Evolutionary conservation across 2,329 filamentous ascomycete genomes (phyloP).

Genomic region (Fragosphaeria purpurea): DNA sequence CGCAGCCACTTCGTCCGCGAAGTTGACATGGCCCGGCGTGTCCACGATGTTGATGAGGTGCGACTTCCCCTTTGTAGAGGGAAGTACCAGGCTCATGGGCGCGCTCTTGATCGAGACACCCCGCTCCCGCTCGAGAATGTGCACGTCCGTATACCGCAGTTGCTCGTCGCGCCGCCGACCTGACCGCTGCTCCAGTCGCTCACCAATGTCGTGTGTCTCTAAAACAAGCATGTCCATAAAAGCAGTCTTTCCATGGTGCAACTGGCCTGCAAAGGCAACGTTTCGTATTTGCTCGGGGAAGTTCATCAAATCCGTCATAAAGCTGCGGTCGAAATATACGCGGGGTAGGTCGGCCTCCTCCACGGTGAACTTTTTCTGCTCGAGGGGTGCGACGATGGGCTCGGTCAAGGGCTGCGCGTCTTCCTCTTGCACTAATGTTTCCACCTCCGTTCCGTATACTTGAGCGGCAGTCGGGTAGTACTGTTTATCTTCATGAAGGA

Average conservation of each 20-base stretch:
- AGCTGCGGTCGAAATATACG: conserved; percentile 77
- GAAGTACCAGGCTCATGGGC: conserved; percentile 88
- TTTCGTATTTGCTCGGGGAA: conserved; percentile 93
- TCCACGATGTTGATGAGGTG: conserved; percentile 92
- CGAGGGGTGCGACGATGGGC: conserved; percentile 86
- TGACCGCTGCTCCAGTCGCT: conserved; percentile 67
- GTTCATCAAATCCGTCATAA: conserved; percentile 94
- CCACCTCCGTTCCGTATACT: conserved; percentile 87
- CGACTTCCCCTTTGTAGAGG: conserved; percentile 83
- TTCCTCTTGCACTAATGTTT: conserved; percentile 93
- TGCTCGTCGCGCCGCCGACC: conserved; percentile 81
- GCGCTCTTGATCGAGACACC: conserved; percentile 87
- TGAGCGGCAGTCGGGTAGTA: conserved; percentile 98
- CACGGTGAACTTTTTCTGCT: conserved; percentile 92
- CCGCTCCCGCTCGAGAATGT: conserved; percentile 78
- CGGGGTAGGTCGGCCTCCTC: conserved; percentile 85
- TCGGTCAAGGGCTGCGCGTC: conserved; percentile 87
- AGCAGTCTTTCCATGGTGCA: conserved; percentile 96
- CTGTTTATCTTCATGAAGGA: conserved; percentile 97
- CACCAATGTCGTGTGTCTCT: conserved; percentile 82
- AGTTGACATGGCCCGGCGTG: conserved; percentile 96
- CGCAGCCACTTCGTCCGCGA: conserved; percentile 91
- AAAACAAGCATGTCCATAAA: conserved; percentile 97
- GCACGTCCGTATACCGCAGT: conserved; percentile 87
- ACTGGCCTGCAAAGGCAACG: conserved; percentile 79